Evolutionary conservation across 2,329 filamentous ascomycete genomes (phyloP).

Genomic region (Drechmeria coniospora): DNA sequence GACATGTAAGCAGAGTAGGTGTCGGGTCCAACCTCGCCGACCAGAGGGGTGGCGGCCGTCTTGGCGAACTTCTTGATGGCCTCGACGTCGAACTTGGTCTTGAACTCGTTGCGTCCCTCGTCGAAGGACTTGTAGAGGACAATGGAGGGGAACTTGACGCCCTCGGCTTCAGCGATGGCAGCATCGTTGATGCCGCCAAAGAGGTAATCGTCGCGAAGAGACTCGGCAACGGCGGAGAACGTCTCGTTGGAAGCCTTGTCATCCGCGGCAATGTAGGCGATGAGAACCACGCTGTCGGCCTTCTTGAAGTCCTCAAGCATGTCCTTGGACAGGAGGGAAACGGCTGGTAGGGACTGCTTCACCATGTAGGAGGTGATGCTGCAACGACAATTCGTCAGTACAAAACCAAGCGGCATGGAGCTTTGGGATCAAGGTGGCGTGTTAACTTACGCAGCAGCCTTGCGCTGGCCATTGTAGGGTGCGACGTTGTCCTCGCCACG

Average conservation of each 20-base stretch:
- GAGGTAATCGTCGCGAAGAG: slow-evolving; percentile 77
- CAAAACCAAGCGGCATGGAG: neutral
- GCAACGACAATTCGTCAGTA: slow-evolving; percentile 9
- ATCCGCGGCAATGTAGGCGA: slow-evolving; percentile 69
- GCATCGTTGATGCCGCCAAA: slow-evolving; percentile 82
- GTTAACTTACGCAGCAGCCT: slow-evolving; percentile 53
- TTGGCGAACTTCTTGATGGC: slow-evolving; percentile 73
- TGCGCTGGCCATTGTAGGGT: slow-evolving; percentile 79
- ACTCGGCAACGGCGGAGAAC: slow-evolving; percentile 58
- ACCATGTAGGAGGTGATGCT: slow-evolving; percentile 79
- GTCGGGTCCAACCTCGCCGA: slow-evolving; percentile 92
- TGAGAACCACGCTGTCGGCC: slow-evolving; percentile 87
- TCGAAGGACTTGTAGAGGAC: slow-evolving; percentile 97
- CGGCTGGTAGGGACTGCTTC: slow-evolving; percentile 90
- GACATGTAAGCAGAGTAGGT: slow-evolving; percentile 94
- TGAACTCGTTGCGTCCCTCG: slow-evolving; percentile 79
- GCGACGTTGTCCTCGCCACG: slow-evolving; percentile 67
- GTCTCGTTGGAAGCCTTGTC: slow-evolving; percentile 80
- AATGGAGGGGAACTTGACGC: slow-evolving; percentile 70
- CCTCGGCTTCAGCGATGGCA: slow-evolving; percentile 74
- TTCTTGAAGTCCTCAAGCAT: slow-evolving; percentile 93
- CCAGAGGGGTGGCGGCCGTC: slow-evolving; percentile 70
- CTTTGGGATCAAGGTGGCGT: neutral
- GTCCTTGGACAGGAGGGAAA: slow-evolving; percentile 68
- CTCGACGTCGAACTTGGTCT: slow-evolving; percentile 63